Conservation (phyloP, 2,329 filamentous ascomycete genomes). For the Cladosporium velox region DNA sequence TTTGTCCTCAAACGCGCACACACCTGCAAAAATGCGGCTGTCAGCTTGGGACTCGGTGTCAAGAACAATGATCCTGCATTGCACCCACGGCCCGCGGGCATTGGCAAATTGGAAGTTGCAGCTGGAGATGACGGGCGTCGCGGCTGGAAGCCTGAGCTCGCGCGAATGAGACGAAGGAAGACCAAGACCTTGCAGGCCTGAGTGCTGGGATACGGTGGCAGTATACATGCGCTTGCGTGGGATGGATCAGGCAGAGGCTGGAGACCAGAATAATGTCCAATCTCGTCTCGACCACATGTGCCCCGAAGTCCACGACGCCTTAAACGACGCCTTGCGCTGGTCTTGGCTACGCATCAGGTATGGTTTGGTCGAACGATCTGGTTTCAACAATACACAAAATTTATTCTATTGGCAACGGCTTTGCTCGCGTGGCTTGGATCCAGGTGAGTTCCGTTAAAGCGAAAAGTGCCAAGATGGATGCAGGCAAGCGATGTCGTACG, state of each 20-base stretch:
- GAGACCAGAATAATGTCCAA: conserved; percentile 1
- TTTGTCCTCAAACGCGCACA: background rate
- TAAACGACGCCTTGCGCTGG: background rate
- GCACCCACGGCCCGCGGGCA: background rate
- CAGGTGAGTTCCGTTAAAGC: background rate
- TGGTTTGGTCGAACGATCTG: background rate
- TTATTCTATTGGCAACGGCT: conserved; percentile 14
- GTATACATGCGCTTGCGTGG: background rate
- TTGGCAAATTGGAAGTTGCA: conserved; percentile 4
- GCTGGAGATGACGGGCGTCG: background rate
- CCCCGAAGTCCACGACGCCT: background rate
- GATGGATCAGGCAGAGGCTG: conserved; percentile 5
- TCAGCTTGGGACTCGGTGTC: conserved; percentile 4
- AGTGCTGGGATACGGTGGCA: conserved; percentile 1
- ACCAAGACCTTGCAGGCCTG: background rate
- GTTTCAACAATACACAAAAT: background rate
- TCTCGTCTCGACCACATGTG: conserved; percentile 1
- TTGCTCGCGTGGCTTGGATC: conserved; percentile 8
- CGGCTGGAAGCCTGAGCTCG: conserved; percentile 12
- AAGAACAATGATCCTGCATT: conserved; percentile 15
- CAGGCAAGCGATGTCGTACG: background rate
- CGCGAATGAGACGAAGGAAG: background rate
- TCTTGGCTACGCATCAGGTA: conserved; percentile 4
- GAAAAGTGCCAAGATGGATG: background rate
- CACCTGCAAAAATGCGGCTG: background rate